Conservation (phyloP, 106 monocot genomes). For the Dioscorea dumetorum region DNA sequence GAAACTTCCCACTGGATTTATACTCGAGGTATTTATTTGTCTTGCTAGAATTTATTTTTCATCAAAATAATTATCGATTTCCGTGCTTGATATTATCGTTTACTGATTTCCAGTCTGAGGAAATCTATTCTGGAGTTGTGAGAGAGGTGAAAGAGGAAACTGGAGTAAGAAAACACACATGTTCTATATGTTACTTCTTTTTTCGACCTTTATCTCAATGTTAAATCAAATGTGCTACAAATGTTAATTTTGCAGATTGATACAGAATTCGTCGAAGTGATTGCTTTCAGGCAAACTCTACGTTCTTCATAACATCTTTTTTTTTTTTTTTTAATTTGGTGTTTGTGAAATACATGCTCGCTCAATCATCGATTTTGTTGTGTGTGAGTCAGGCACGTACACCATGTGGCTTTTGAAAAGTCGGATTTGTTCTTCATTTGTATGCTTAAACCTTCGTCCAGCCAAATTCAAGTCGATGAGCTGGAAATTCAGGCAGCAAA, state of each 20-base stretch:
- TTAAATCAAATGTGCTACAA: neutral
- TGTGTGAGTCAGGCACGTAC: conserved; percentile 62
- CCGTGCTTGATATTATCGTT: neutral
- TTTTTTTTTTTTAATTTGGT: neutral
- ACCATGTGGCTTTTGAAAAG: conserved; percentile 76
- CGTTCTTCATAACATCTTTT: neutral
- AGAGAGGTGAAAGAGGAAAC: conserved; percentile 96
- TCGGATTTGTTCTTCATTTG: conserved; percentile 95
- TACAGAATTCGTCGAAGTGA: conserved; percentile 74
- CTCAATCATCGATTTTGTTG: neutral
- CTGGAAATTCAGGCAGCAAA: conserved; percentile 82
- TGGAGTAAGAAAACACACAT: conserved; percentile 53
- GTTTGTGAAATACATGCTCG: neutral
- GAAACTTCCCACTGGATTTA: conserved; percentile 93
- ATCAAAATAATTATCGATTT: neutral
- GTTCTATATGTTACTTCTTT: neutral
- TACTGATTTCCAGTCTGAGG: conserved; percentile 50
- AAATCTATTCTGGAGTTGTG: conserved; percentile 73
- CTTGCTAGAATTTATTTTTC: neutral
- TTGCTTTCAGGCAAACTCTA: conserved; percentile 69
- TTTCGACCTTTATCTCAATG: neutral
- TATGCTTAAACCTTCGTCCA: conserved; percentile 73
- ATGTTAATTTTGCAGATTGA: conserved; percentile 47
- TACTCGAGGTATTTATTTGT: conserved; percentile 45
- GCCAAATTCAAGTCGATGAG: conserved; percentile 62